Evolutionary conservation across 140 eudicot species (phyloP), one percentile per base, ranked within the genome.

Genomic region (Bidens hawaiensis): DNA sequence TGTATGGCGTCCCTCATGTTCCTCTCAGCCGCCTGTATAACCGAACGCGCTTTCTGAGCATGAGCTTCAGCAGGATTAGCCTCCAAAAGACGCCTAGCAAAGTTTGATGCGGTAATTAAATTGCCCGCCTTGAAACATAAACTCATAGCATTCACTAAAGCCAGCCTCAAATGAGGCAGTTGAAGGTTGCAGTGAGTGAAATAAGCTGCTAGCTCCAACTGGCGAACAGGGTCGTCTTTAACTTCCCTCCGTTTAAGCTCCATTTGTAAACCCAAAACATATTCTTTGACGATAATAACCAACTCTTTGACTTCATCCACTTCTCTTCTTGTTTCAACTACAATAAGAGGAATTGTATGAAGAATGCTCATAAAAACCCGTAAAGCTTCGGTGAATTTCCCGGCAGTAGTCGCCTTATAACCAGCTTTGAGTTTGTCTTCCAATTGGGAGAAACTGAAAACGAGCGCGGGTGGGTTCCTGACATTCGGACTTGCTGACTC

Each of bases 111-210:
- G 0, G 87, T 84, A 64, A 55, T 68, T 15, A 84, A 67, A 57
- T 84, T 84, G 48, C 74, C 71, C 0, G 87, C 78, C 69, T 84
- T 84, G 77, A 74, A 84, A 36, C 93, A 84, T 18, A 81, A 72
- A 13, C 80, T 75, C 93, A 84, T 81, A 3, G 93, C 93, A 62
- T 78, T 84, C 71, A 76, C 54, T 42, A 84, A 63, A 3, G 93
- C 93, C 21, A 84, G 87, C 36, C 93, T 75, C 68, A 84, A 64
- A 41, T 84, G 93, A 45, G 87, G 87, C 52, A 73, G 34, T 62
- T 84, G 93, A 64, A 84, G 93, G 69, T 81, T 84, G 68, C 93
- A 84, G 64, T 84, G 93, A 10, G 93, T 84, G 55, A 84, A 84
- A 28, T 84, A 84, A 48, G 93, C 93, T 12, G 93, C 93, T 22